Base-by-base conservation (phyloP, 2,329 filamentous ascomycete species). In the Xylogone sp. region DNA sequence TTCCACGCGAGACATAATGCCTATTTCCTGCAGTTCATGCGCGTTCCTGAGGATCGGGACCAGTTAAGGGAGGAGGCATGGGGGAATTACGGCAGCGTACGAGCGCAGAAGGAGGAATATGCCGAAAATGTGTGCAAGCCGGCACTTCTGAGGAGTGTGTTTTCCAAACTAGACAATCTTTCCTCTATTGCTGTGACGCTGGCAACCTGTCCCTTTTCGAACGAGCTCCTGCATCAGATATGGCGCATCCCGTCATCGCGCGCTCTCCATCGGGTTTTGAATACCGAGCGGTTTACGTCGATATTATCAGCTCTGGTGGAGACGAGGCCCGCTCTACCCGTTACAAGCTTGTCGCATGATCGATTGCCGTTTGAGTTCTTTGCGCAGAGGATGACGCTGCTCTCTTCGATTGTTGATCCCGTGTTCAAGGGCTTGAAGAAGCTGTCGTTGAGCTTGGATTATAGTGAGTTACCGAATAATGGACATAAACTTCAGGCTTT, bases 1-100 rank as follows among this genome's bases (percentile, higher is more conserved):
- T 63, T 61, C 43, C 59, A 65, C n/a, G 59, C 59, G 18, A 54
- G 62, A 8, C 59, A 62, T 27, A 65, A 68, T 52, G 52, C 58
- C 31, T 59, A 64, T 52, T 57, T 67, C 54, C 22, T 62, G 20
- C 49, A 62, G 45, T 59, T 60, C 39, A 54, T 59, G 34, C 52
- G 61, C 45, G 59, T 65, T 13, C 55, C 59, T 2, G 60, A 60
- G 43, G 55, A 54, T 22, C 60, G 63, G 13, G 54, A 57, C 20
- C 59, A 64, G 31, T 55, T 60, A 12, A 60, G 62, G 52, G 57
- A 61, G n/a, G 56, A 62, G n/a, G 59, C 62, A 16, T 67, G 66
- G 62, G 55, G 56, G 2, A 56, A 60, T 18, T 68, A 68, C 50
- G 58, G 60, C 43, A 49, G 50, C 2, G 56, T 69, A 12, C 65